Base-by-base conservation (phyloP, 345 rosid genomes). In the Sapria himalayana region DNA sequence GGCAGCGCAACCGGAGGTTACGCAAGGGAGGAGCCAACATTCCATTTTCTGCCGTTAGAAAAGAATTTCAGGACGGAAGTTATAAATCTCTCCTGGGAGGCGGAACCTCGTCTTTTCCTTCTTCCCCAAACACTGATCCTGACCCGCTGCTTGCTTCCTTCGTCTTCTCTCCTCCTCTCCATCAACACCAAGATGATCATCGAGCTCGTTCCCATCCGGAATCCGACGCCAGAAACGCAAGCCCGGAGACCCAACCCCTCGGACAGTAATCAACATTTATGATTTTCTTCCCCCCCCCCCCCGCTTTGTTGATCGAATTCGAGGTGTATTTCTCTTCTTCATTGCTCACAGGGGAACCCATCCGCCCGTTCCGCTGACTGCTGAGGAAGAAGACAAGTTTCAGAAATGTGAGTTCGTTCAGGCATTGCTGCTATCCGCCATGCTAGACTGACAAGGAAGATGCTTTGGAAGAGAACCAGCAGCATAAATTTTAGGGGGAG, bases 61-160 rank as follows among this genome's bases (percentile, higher is more conserved):
- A 60, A 43, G 86, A 73, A 60, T 61, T 69, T 35, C 73, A 73
- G 3, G 84, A 84, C 22, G 78, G 84, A 37, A 73, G 64, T 52
- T 42, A 71, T 42, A 82, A 74, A 31, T 59, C 89, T 49, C 72
- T 74, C 54, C 69, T 63, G 14, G 71, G 71, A 25, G n/a, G n/a
- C n/a, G 89, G 84, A 34, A 71, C 93, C 11, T 64, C 72, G 4
- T 57, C 23, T 56, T 41, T 64, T 35, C 39, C 65, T 56, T 63
- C 78, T 18, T 60, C 80, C 15, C 58, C 71, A 33, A 73, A 55
- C 43, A 46, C 69, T 25, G 86, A 75, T 33, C 63, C 81, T 31
- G 92, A 84, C 62, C 72, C 78, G 2, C 45, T 84, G 58, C 38
- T 84, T 25, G 73, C 89, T 1, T 72, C 89, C 1, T 79, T 84